phyloP scores from a whole-genome alignment of 2,329 filamentous ascomycete genomes.

The Scolecobasidium constrictum region DNA sequence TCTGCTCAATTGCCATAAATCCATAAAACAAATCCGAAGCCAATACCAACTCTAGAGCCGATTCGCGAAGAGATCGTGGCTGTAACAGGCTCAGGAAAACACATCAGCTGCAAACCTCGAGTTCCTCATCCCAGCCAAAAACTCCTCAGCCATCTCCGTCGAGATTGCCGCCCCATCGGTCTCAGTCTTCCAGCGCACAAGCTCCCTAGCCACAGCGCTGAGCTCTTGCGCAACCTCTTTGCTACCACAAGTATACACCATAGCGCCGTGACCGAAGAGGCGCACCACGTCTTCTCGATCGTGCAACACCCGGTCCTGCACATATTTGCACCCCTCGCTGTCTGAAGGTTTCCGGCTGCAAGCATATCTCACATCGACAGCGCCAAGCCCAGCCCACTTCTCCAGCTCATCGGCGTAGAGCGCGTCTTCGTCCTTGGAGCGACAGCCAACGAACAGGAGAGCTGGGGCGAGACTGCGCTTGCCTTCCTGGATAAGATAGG shows the following conservation, averaged over 20 bases:
- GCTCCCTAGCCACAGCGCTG: slow-evolving; percentile 28
- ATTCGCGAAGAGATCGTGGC: no score
- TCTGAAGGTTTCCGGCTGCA: slow-evolving; percentile 35
- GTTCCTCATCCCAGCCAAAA: slow-evolving; percentile 33
- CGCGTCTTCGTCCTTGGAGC: slow-evolving; percentile 43
- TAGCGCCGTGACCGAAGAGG: slow-evolving; percentile 39
- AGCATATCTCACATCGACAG: slow-evolving; percentile 49
- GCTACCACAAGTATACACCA: slow-evolving; percentile 56
- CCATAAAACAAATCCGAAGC: no score
- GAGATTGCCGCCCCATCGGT: slow-evolving; percentile 21
- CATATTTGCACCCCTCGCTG: slow-evolving; percentile 40
- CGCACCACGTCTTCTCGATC: slow-evolving; percentile 34
- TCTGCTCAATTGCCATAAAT: no score
- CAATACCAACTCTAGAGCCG: no score
- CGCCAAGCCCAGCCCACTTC: slow-evolving; percentile 49
- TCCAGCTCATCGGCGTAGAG: slow-evolving; percentile 50
- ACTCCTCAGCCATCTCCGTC: slow-evolving; percentile 26
- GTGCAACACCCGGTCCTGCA: slow-evolving; percentile 40
- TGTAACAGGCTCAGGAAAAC: no score
- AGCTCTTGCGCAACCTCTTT: slow-evolving; percentile 33
- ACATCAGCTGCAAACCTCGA: slow-evolving; percentile 32
- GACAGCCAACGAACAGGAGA: slow-evolving; percentile 56
- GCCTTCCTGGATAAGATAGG: background rate
- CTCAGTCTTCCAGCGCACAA: slow-evolving; percentile 26
- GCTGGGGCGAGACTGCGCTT: slow-evolving; percentile 43